Base-by-base conservation (phyloP, 768 basidiomycete genomes). In the Lactarius hengduanensis region DNA sequence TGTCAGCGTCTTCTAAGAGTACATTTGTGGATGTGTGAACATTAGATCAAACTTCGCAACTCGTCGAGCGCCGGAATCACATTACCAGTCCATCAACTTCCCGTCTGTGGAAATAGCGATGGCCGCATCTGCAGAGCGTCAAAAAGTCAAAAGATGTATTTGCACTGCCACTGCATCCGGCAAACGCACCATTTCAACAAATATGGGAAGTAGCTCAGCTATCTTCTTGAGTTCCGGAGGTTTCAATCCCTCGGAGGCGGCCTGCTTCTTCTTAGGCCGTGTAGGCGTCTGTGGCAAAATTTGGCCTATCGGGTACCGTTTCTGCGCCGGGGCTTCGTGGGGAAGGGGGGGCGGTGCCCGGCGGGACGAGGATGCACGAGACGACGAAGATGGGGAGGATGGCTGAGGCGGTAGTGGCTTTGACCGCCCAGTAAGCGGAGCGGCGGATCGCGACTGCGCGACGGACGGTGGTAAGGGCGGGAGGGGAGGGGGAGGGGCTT, bases 111-210 rank as follows among this genome's bases (percentile, higher is more conserved):
- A 32, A 59, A 57, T 59, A 70, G 9, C 9, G 57, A 63, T 22
- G 70, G 68, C 10, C 68, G 68, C 62, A 70, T 63, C 70, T 70
- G 30, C 11, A 15, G 41, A 30, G 15, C 43, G 41, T 8, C 32
- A 40, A 61, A 15, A 15, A 53, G 9, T 32, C 7, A 32, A 47
- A 3, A 61, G 13, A 11, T 4, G 28, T 20, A 28, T 5, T 28
- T 10, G 26, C n/a, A 36, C 1, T 13, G 9, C 61, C 45, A 36
- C 2, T 18, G 6, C 58, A 36, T 36, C 38, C 15, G 22, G 45
- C 62, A 26, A 32, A 78, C 87, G 73, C 67, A 97, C 95, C 84
- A 98, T 87, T 78, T 98, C 97, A 54, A 90, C 84, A 75, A 98
- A 98, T 32, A 98, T 71, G 2, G 96, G 94, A 43, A 97, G 78